A percentile compares a stretch with the other conserved stretches of the same genome.
Evolutionary conservation across 1,139 yeast species (phyloP).

Genomic region (Kurtzmaniella quercitrusa): DNA sequence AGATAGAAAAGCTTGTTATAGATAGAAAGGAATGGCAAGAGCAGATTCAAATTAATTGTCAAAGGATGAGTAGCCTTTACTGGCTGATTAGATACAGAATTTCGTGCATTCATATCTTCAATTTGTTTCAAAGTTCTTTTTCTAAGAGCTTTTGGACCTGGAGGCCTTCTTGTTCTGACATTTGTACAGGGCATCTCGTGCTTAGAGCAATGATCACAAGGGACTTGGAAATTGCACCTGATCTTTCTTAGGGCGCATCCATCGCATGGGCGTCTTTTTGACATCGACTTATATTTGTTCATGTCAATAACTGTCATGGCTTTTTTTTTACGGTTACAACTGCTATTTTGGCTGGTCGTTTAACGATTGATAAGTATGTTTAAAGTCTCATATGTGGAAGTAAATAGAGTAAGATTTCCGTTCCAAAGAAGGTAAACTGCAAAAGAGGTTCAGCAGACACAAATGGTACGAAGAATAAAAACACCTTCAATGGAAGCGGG

Average conservation of each 20-base stretch:
- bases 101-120: not conserved
- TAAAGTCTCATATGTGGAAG: too few species aligned
- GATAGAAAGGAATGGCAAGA: slow-evolving; percentile 19
- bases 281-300: not conserved
- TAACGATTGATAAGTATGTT: too few species aligned
- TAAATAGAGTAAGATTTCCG: too few species aligned
- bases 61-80: not conserved
- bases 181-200: slow-evolving; percentile 35
- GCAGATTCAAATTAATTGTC: slow-evolving; percentile 5
- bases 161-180: slow-evolving; percentile 30
- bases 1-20: slow-evolving; percentile 29
- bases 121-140: slow-evolving; percentile 12
- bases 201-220: slow-evolving; percentile 30
- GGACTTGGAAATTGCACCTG: slow-evolving; percentile 30
- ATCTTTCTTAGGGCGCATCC: slow-evolving; percentile 39
- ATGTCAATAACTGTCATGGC: too few species aligned
- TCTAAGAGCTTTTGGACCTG: slow-evolving; percentile 36
- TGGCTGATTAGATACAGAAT: not conserved
- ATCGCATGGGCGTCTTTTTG: slow-evolving; percentile 27
- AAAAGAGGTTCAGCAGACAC: too few species aligned
- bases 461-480: too few species aligned
- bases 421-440: too few species aligned
- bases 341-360: too few species aligned
- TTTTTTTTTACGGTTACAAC: not conserved
- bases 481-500: too few species aligned